Evolutionary conservation across 2,329 filamentous ascomycete species (phyloP).

Genomic region (Coniella vitis): DNA sequence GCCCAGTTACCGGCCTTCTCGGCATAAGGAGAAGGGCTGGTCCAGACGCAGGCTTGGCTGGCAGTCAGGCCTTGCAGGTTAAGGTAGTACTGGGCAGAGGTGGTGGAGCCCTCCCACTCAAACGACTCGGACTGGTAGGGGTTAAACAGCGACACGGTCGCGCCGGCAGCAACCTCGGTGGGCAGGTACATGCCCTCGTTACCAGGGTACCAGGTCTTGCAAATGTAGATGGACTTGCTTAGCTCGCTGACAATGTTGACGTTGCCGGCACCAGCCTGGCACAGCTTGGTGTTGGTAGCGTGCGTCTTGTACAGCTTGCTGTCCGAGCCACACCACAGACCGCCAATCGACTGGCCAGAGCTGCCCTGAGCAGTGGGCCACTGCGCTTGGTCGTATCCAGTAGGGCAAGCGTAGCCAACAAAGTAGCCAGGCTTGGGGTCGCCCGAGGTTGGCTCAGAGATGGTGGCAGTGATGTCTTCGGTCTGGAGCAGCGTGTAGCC

Average conservation of each 20-base stretch:
- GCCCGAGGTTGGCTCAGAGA: conserved; percentile 57
- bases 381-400: conserved; percentile 86
- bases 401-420: conserved; percentile 91
- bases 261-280: conserved; percentile 62
- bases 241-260: conserved; percentile 74
- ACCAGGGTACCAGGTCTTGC: conserved; percentile 94
- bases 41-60: conserved; percentile 71
- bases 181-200: conserved; percentile 84
- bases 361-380: conserved; percentile 75
- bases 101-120: conserved; percentile 64
- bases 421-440: conserved; percentile 58
- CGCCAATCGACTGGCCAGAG: conserved; percentile 80
- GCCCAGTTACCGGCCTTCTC: conserved; percentile 74
- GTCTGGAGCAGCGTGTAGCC: conserved; percentile 10
- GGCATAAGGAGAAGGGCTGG: conserved; percentile 33
- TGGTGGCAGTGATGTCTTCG: conserved; percentile 50
- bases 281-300: conserved; percentile 59
- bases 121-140: conserved; percentile 69
- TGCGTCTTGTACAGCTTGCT: conserved; percentile 77
- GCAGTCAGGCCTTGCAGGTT: conserved; percentile 69
- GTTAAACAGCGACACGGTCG: conserved; percentile 61
- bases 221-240: conserved; percentile 60
- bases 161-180: conserved; percentile 52
- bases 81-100: conserved; percentile 94
- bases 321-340: conserved; percentile 67